Evolutionary conservation across 2,329 filamentous ascomycete genomes (phyloP).

Genomic region (Penicillium sp.): DNA sequence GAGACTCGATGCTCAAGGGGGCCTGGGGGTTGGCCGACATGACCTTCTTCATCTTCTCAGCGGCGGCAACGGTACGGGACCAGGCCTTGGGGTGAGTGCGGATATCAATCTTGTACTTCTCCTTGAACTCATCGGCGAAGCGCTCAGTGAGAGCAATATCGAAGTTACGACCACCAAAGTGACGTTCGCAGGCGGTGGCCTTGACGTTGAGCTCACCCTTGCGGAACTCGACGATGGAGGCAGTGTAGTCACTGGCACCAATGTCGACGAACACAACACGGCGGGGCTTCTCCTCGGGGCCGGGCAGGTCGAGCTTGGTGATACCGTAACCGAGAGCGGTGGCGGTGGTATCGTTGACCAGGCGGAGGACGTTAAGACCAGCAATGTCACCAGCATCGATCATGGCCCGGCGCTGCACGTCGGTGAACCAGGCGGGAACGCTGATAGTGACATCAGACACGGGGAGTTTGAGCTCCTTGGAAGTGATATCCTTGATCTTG

Average conservation of each 20-base stretch:
- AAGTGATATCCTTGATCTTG: constrained; percentile 87
- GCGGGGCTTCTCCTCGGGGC: constrained; percentile 84
- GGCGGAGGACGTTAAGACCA: constrained; percentile 83
- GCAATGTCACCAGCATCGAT: constrained; percentile 92
- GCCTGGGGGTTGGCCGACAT: constrained; percentile 92
- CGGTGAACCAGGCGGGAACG: constrained; percentile 95
- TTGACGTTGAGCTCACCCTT: constrained; percentile 96
- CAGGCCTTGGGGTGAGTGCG: constrained; percentile 84
- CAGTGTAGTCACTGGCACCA: constrained; percentile 94
- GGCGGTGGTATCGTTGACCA: constrained; percentile 98
- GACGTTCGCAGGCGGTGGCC: constrained; percentile 86
- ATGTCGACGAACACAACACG: constrained; percentile 92
- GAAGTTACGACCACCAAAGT: constrained; percentile 96
- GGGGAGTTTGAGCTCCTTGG: constrained; percentile 82
- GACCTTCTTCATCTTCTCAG: constrained; percentile 98
- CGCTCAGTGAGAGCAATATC: constrained; percentile 94
- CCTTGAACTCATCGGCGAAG: constrained; percentile 92
- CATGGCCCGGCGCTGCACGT: constrained; percentile 83
- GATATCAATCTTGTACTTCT: constrained; percentile 97
- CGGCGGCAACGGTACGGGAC: constrained; percentile 80
- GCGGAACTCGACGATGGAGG: constrained; percentile 90
- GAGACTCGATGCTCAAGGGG: constrained; percentile 92
- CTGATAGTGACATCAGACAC: constrained; percentile 93
- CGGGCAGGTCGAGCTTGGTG: constrained; percentile 91
- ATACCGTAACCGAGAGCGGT: constrained; percentile 96